These are phyloP conservation scores for Geum urbanum DNA, from an alignment of 306 rosid genomes.

Conservation along the genomic window DNA sequence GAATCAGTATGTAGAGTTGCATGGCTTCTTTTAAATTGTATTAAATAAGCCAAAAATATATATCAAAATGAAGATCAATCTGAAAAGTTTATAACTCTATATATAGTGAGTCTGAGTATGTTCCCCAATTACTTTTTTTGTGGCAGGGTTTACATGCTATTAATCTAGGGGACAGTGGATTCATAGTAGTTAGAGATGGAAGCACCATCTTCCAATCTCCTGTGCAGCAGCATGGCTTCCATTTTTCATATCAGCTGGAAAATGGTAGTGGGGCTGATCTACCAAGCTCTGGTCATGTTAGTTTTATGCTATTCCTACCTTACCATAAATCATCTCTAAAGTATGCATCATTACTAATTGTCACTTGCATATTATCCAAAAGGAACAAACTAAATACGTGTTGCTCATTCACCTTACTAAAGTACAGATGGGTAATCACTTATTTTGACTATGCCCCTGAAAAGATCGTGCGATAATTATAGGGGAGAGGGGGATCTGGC, in stretches of 20 bases:
- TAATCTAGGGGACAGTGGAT: slow-evolving; percentile 94
- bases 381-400: not conserved
- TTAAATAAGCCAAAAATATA: not conserved
- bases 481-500: not conserved
- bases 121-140: slow-evolving; percentile 20
- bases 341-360: not conserved
- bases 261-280: slow-evolving; percentile 72
- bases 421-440: not conserved
- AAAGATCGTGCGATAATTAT: not conserved
- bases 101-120: not conserved
- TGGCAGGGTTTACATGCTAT: slow-evolving; percentile 78
- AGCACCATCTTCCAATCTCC: slow-evolving; percentile 72
- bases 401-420: not conserved
- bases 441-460: not conserved
- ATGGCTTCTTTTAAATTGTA: not conserved
- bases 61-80: not conserved
- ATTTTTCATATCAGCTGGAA: slow-evolving; percentile 83
- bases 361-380: not conserved
- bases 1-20: not conserved
- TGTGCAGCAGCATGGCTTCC: slow-evolving; percentile 81
- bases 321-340: not conserved
- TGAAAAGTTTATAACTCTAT: slow-evolving; percentile 1
- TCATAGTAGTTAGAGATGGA: slow-evolving; percentile 83
- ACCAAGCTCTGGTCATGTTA: slow-evolving; percentile 91
- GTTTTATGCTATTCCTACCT: slow-evolving; percentile 1